Evolutionary conservation across 2,329 filamentous ascomycete genomes (phyloP).

Genomic region (Colletotrichum cordylinicola): DNA sequence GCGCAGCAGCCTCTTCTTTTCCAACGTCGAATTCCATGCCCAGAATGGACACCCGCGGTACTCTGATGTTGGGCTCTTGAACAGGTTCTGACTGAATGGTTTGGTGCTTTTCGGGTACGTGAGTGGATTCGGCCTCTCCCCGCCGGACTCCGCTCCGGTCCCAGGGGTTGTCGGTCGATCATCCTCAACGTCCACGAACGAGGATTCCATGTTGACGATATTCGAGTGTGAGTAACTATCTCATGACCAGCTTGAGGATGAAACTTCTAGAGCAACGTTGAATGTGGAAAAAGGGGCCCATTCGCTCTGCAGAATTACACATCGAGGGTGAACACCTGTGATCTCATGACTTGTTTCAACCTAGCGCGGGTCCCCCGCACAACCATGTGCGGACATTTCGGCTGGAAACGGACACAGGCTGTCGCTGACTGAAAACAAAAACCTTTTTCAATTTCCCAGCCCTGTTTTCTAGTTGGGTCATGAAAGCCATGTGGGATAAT

Average conservation of each 20-base stretch:
- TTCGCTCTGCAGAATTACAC: neutral
- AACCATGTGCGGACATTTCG: neutral
- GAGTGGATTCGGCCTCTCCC: constrained; percentile 26
- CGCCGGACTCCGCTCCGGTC: neutral
- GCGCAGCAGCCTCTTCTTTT: constrained; percentile 30
- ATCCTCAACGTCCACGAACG: neutral
- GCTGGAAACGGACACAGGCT: constrained; percentile 8
- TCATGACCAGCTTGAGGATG: neutral
- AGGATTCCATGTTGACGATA: constrained; percentile 3
- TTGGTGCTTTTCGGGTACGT: constrained; percentile 30
- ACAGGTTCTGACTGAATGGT: constrained; percentile 30
- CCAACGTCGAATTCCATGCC: constrained; percentile 34
- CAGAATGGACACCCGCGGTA: constrained; percentile 36
- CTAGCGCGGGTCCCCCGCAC: constrained; percentile 8
- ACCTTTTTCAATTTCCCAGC: neutral
- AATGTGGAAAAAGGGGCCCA: neutral
- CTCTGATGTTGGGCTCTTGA: constrained; percentile 32
- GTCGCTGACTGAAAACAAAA: constrained; percentile 4
- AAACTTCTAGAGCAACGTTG: neutral
- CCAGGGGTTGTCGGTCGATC: neutral
- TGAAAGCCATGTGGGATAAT: neutral
- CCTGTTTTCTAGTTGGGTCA: neutral
- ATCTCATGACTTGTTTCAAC: constrained; percentile 23
- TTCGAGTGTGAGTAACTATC: accelerated
- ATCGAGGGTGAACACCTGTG: neutral